These are phyloP conservation scores for Eucalyptus microcorys DNA, from an alignment of 345 rosid genomes.

Conservation along the genomic window DNA sequence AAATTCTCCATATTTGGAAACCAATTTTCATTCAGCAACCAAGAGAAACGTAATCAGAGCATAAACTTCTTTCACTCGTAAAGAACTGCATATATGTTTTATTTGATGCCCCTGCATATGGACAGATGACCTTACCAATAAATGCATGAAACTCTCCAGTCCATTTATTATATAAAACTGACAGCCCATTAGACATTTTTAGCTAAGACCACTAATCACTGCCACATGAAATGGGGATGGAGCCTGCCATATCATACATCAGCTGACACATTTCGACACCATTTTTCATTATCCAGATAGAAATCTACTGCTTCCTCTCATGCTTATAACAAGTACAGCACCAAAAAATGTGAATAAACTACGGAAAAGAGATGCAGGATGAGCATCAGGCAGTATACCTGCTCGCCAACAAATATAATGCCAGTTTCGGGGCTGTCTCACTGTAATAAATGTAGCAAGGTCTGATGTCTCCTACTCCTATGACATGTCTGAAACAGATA, in stretches of 20 bases:
- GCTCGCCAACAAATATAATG: constrained; percentile 77
- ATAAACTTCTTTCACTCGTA: not conserved
- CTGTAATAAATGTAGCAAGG: constrained; percentile 44
- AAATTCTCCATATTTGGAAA: not conserved
- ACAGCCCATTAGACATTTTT: not conserved
- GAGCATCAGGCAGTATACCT: constrained; percentile 25
- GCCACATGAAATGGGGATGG: not conserved
- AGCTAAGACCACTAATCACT: not conserved
- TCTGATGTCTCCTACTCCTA: constrained; percentile 35
- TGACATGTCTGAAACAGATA: constrained; percentile 33
- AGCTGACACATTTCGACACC: not conserved
- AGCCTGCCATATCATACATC: not conserved
- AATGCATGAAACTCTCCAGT: not conserved
- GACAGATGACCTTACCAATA: not conserved
- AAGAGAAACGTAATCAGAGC: not conserved
- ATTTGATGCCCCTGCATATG: not conserved
- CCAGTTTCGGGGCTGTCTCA: constrained; percentile 55
- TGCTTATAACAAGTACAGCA: not conserved
- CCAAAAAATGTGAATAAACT: not conserved
- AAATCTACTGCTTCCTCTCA: not conserved
- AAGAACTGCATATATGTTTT: not conserved
- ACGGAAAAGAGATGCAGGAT: not conserved
- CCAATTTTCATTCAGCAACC: not conserved
- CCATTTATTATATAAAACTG: not conserved
- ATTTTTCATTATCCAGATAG: not conserved